Evolutionary conservation across 1,139 yeast species (phyloP), one percentile per base, ranked within the genome.

Genomic region (Pichia sp.): DNA sequence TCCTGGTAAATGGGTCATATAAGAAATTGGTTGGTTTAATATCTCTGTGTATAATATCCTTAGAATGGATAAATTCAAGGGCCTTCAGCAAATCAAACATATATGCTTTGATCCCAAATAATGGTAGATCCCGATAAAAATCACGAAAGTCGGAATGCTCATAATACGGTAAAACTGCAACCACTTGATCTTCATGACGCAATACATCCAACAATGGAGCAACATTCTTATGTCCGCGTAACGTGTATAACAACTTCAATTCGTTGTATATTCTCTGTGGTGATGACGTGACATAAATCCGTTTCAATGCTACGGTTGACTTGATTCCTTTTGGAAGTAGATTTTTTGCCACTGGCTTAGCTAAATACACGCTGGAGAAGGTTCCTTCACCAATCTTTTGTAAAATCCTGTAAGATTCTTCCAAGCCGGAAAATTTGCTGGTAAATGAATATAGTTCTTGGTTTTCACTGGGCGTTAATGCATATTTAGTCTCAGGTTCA

Each of bases 321-420:
- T 41, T 32, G 5, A 30, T 64, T 49, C 55, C 64, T 19, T 63
- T 11, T 55, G 41, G 59, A 23, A 10, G 31, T 40, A 13, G 19
- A 26, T 4, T 42, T 47, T 45, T 13, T 41, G 15, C 40, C 23
- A 42, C 57, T 59, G 8, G 63, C 47, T 13, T 58, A 97, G 66
- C 87, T 87, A 56, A 41, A 75, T 90, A 93, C 4, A 93, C 97
- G 1, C 90, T 82, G 26, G 96, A 87, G 65, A 90, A 90, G 0
- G 98, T 90, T 30, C 98, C 97, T 68, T 92, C 97, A 11, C 99
- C 99, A 61, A 92, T 88, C 67, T 92, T 88, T 63, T 88, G 95
- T 40, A 88, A 72, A 29, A 93, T 73, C 45, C 83, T 75, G 65
- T 87, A 92, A 50, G 81, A 78, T 32, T 75, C 72, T 1, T 81